Evolutionary conservation across 208 protist genomes (phyloP), one percentile per base, ranked within the genome.

Genomic region (Crithidia expoeki): DNA sequence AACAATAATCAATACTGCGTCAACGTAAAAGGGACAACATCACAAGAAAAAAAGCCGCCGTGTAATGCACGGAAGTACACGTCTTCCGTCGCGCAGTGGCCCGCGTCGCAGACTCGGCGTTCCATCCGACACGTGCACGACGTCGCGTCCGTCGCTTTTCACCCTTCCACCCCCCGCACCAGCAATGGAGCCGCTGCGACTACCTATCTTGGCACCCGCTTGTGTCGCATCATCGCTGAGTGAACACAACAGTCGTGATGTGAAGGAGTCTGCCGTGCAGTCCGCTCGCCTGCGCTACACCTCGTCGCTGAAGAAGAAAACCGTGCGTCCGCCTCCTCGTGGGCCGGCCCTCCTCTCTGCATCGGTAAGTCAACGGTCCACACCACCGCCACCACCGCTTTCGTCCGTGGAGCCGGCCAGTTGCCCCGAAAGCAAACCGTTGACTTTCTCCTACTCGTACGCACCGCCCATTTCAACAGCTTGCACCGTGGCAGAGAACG

Each of bases 261-360:
- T 50, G 38, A 30, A n/a, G 28, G 58, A 50, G 58, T 38, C 42
- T 21, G 60, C 60, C 1, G 42, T 50, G 42, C 46, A 40, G 2
- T 3, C 60, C 5, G 60, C 60, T 3, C 60, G 33, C 9, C 28
- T 28, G 7, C 60, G 60, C 2, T 66, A 66, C 46, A 66, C 60
- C 19, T 66, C 60, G 2, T 66, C 60, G 60, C 47, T 66, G 30
- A 66, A 66, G 30, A 2, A 38, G 14, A 44, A 23, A 16, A 38
- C 44, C n/a, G n/a, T n/a, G 23, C 56, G 38, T 10, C 17, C 42
- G 58, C 27, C 42, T 10, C 2, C 23, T 12, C 11, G 11, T 2
- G 51, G 27, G 3, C 10, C 28, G 2, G 28, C 51, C 14, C 11
- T 21, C 4, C 11, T 36, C 4, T 46, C 14, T 6, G 44, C 28